Conservation (phyloP, 768 basidiomycete genomes). For the Hydnum rufescens region DNA sequence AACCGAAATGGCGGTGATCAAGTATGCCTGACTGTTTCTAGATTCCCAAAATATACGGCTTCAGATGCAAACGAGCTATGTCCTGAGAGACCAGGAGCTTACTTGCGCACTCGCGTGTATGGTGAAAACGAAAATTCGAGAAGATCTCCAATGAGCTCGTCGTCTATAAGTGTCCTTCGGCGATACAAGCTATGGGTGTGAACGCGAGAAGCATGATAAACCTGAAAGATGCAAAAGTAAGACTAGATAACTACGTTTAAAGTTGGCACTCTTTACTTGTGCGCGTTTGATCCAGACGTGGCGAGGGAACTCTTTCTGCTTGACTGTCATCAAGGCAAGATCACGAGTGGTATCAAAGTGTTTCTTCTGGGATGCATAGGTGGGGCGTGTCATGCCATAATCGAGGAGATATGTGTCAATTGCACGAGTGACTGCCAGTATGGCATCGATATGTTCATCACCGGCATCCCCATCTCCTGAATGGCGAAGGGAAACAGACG, state of each 20-base stretch:
- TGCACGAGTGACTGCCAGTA: conserved; percentile 48
- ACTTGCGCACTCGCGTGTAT: conserved; percentile 63
- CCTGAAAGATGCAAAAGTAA: conserved; percentile 19
- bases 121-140: conserved; percentile 60
- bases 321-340: conserved; percentile 26
- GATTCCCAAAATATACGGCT: background rate
- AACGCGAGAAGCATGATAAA: conserved; percentile 55
- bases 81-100: conserved; percentile 10
- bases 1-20: conserved; percentile 1
- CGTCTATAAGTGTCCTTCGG: conserved; percentile 52
- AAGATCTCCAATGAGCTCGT: conserved; percentile 43
- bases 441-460: conserved; percentile 76
- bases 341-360: conserved; percentile 43
- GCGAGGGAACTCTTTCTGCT: conserved; percentile 59
- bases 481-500: conserved; percentile 42
- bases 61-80: no score
- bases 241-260: background rate
- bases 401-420: conserved; percentile 59
- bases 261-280: background rate
- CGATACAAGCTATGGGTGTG: conserved; percentile 65
- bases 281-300: conserved; percentile 58
- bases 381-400: conserved; percentile 40
- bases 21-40: background rate
- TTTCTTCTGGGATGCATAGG: conserved; percentile 46
- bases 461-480: conserved; percentile 20